These are phyloP conservation scores for Phytopythium delawarense DNA, from an alignment of 352 stramenopile genomes.

Conservation along the genomic window DNA sequence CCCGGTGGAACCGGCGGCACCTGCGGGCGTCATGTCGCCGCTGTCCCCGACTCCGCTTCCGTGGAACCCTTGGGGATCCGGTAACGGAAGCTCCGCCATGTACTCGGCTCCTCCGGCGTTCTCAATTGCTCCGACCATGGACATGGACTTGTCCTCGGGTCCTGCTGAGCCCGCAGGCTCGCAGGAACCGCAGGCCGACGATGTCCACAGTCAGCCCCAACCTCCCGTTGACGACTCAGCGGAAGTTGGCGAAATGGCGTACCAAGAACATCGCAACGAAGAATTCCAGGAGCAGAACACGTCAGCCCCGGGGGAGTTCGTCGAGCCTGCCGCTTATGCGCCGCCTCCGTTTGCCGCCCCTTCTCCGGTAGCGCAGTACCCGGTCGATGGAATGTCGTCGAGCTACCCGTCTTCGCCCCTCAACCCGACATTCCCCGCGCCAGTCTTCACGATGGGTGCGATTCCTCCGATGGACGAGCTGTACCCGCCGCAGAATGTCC, in stretches of 20 bases:
- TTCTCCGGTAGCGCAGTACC: background rate
- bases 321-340: background rate
- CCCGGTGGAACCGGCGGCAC: background rate
- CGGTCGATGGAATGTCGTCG: background rate
- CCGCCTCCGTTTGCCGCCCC: background rate
- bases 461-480: slow-evolving; percentile 5
- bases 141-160: background rate
- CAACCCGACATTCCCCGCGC: slow-evolving; percentile 2
- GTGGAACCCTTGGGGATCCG: slow-evolving; percentile 8
- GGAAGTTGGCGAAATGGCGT: background rate
- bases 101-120: slow-evolving; percentile 5
- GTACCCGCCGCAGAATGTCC: slow-evolving; percentile 2
- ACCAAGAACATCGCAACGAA: background rate
- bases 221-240: background rate
- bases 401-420: slow-evolving; percentile 6
- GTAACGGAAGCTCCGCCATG: background rate
- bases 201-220: background rate
- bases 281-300: background rate
- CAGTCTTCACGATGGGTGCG: slow-evolving; percentile 8
- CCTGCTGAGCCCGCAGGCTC: background rate
- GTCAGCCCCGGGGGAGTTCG: background rate
- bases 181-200: background rate
- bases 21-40: slow-evolving; percentile 2
- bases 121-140: slow-evolving; percentile 3
- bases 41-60: slow-evolving; percentile 7